Evolutionary conservation across 2,329 filamentous ascomycete genomes (phyloP).

Genomic region (Rhinocladiella similis): DNA sequence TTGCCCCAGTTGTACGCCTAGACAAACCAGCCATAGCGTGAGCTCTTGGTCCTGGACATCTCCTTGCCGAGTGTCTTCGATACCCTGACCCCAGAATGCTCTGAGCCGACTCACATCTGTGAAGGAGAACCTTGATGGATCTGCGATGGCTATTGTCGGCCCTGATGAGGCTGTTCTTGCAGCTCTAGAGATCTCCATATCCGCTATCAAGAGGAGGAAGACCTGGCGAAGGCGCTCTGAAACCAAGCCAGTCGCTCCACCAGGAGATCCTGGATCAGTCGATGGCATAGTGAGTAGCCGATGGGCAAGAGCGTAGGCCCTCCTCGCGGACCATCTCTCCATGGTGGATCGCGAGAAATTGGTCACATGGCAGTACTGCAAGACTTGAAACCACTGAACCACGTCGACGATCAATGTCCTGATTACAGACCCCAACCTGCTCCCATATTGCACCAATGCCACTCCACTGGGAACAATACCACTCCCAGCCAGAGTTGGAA

Average conservation of each 20-base stretch:
- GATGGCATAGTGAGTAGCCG: slow-evolving; percentile 11
- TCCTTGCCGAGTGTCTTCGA: neutral
- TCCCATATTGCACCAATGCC: slow-evolving; percentile 5
- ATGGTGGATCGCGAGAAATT: slow-evolving; percentile 3
- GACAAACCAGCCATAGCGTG: slow-evolving; percentile 17
- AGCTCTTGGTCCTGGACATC: slow-evolving; percentile 8
- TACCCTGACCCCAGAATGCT: too few species aligned
- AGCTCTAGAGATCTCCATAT: neutral
- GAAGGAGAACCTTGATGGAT: slow-evolving; percentile 6
- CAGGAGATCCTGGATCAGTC: neutral
- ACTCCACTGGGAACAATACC: slow-evolving; percentile 13
- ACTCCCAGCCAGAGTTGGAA: slow-evolving; percentile 4
- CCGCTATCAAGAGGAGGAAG: slow-evolving; percentile 12
- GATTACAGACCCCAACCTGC: neutral
- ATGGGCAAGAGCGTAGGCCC: slow-evolving; percentile 13
- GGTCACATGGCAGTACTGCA: slow-evolving; percentile 11
- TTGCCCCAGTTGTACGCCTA: slow-evolving; percentile 5
- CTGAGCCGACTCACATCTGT: slow-evolving; percentile 3
- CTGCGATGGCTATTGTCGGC: neutral
- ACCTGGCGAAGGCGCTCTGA: slow-evolving; percentile 15
- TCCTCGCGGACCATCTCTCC: slow-evolving; percentile 10
- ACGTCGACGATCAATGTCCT: slow-evolving; percentile 7
- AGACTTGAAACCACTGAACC: slow-evolving; percentile 19
- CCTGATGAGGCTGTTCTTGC: neutral
- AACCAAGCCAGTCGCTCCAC: neutral